Percentiles rank a stretch among this genome's conserved stretches.
Evolutionary conservation across 2,329 filamentous ascomycete genomes (phyloP).

Genomic region (Madurella fahalii): DNA sequence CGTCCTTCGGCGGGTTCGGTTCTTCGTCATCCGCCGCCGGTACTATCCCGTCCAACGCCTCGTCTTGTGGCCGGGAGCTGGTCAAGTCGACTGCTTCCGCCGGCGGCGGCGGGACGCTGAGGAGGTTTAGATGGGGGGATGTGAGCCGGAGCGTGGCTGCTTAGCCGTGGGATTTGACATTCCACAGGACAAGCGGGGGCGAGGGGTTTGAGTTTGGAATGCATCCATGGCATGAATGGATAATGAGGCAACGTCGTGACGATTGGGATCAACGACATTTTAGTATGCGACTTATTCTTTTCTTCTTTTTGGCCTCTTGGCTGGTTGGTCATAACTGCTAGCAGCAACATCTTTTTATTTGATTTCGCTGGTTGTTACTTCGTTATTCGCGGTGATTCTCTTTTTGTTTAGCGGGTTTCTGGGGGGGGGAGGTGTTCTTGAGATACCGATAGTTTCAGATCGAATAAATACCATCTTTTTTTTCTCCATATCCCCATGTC

Average conservation of each 20-base stretch:
- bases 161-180: slow-evolving; percentile 18
- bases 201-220: neutral
- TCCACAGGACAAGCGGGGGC: neutral
- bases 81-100: slow-evolving; percentile 41
- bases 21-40: neutral
- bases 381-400: neutral
- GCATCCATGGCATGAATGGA: neutral
- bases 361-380: neutral
- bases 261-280: neutral
- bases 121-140: slow-evolving; percentile 51
- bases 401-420: neutral
- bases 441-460: neutral
- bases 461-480: neutral
- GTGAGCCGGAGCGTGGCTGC: slow-evolving; percentile 50
- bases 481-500: neutral
- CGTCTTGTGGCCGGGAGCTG: slow-evolving; percentile 47
- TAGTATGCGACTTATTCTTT: neutral
- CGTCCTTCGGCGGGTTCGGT: slow-evolving; percentile 29
- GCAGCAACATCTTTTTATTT: neutral
- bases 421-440: neutral
- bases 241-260: neutral
- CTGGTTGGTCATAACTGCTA: neutral
- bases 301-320: neutral
- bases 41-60: neutral
- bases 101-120: slow-evolving; percentile 36